These are phyloP conservation scores for Botrytis byssoidea DNA, from an alignment of 2,329 filamentous ascomycete species.

Conservation along the genomic window DNA sequence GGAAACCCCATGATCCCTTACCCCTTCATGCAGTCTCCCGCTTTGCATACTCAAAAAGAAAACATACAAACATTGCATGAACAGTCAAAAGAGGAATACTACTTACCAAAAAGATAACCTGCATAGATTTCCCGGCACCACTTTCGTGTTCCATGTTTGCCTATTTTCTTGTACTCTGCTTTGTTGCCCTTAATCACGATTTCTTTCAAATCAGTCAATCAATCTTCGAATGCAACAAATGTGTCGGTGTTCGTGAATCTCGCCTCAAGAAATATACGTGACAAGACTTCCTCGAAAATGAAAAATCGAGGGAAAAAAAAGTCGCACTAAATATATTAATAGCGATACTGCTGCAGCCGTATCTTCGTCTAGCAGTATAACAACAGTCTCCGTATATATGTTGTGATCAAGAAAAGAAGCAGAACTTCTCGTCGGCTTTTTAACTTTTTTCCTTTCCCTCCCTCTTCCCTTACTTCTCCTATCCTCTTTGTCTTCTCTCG, in stretches of 20 bases:
- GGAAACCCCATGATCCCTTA: neutral
- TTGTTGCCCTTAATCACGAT: neutral
- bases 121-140: slow-evolving; percentile 45
- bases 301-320: neutral
- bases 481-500: slow-evolving; percentile 1
- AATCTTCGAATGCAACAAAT: neutral
- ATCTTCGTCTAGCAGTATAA: neutral
- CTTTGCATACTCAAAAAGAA: neutral
- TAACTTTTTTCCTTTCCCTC: neutral
- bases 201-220: neutral
- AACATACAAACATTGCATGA: neutral
- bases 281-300: neutral
- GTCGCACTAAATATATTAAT: neutral
- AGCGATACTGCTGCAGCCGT: neutral
- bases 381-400: neutral
- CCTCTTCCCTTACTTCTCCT: neutral
- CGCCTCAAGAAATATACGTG: neutral
- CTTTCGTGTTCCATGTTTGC: slow-evolving; percentile 44
- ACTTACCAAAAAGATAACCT: slow-evolving; percentile 74
- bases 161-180: neutral
- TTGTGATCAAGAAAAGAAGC: neutral
- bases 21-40: neutral
- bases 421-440: neutral
- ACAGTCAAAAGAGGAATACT: neutral
- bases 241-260: neutral